Base-by-base conservation (phyloP, 2,329 filamentous ascomycete species). In the Colletotrichum sp. region DNA sequence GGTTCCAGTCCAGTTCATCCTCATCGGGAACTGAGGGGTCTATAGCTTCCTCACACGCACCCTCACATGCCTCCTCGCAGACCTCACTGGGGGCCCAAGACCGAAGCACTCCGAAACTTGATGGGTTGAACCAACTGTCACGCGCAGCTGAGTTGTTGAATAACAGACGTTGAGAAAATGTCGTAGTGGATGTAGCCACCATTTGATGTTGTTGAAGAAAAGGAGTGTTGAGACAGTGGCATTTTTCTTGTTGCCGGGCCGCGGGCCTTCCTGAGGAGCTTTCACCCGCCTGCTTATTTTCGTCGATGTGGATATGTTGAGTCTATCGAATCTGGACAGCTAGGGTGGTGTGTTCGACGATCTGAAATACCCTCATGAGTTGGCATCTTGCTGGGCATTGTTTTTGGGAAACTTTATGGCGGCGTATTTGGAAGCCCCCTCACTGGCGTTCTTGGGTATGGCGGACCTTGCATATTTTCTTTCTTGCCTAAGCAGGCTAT, bases 111-210 rank as follows among this genome's bases (percentile, higher is more conserved):
- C 39, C 71, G 18, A 75, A 69, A 5, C 82, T 92, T 24, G 91
- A 93, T 77, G 91, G 91, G 3, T 90, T 93, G 83, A 91, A 87
- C 75, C 91, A 91, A 8, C 83, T 93, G 13, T 81, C 93, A 3
- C 87, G 86, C 76, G 91, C 91, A 12, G 90, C 91, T 36, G 91
- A 92, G 78, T 90, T 93, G 76, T 89, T 92, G 52, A 89, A 89
- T 73, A 87, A 87, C 57, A 84, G 86, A 68, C 39, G 52, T 34
- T 55, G 72, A 18, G 44, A 12, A 36, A 15, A 28, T 18, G 15
- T 16, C 24, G 7, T 8, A 24, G 9, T 10, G 12, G 28, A 79
- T n/a, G 49, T 15, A n/a, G 30, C 32, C 15, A 36, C 24, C 7
- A 3, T 10, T 30, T 28, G 32, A 24, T 8, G 16, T 21, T 6